Conservation (phyloP, 371 early-diverging fungal species). For the Umbelopsis sp. region DNA sequence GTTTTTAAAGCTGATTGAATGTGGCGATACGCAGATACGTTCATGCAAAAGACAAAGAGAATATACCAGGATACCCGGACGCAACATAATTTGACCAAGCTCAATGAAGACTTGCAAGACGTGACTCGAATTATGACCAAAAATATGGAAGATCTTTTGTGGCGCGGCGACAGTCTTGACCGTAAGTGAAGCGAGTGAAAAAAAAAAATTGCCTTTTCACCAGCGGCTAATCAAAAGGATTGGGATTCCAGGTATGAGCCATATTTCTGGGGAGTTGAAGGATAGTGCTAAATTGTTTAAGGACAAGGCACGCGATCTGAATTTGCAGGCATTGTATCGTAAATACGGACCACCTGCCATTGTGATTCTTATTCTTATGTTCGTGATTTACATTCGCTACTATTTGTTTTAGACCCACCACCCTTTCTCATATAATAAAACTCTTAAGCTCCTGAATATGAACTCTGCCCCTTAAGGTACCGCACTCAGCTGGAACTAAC, state of each 20-base stretch:
- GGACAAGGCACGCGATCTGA: constrained; percentile 75
- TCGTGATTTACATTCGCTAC: constrained; percentile 81
- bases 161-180: constrained; percentile 89
- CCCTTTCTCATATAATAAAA: constrained; percentile 4
- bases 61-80: constrained; percentile 94
- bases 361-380: constrained; percentile 73
- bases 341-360: constrained; percentile 94
- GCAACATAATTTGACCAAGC: constrained; percentile 88
- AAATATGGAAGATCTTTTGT: constrained; percentile 95
- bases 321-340: constrained; percentile 87
- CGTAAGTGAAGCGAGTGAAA: constrained; percentile 40
- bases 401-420: constrained; percentile 55
- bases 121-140: constrained; percentile 97
- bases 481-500: not conserved
- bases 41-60: constrained; percentile 95
- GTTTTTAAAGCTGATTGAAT: not conserved
- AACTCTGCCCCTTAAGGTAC: constrained; percentile 1
- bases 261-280: constrained; percentile 56
- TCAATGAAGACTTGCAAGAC: constrained; percentile 95
- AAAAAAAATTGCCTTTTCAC: not conserved
- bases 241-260: constrained; percentile 40
- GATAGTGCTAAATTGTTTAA: constrained; percentile 59
- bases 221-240: not conserved
- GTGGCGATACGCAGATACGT: constrained; percentile 69
- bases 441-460: not conserved